Conservation (phyloP, 2,329 filamentous ascomycete species). For the Coniosporium tulheliwenetii region DNA sequence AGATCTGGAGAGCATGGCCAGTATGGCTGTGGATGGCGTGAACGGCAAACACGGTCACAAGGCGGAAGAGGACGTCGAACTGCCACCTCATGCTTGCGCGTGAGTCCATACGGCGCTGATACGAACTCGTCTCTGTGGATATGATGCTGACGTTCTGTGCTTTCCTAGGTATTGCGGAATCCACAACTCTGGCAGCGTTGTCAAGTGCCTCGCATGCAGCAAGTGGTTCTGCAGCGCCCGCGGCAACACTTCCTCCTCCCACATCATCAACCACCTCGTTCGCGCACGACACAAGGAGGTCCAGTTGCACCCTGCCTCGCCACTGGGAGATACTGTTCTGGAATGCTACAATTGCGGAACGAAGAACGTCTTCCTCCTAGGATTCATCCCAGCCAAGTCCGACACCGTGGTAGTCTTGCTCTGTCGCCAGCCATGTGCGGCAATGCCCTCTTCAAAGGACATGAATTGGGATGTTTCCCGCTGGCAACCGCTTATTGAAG, state of each 20-base stretch:
- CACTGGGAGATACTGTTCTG: constrained; percentile 85
- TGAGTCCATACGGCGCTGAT: constrained; percentile 34
- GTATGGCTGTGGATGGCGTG: constrained; percentile 62
- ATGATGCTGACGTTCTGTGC: constrained; percentile 4
- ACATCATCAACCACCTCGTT: constrained; percentile 96
- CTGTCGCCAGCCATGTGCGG: constrained; percentile 90
- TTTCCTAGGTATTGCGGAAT: constrained; percentile 76
- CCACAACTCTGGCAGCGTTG: constrained; percentile 85
- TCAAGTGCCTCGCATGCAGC: constrained; percentile 88
- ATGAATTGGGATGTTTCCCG: constrained; percentile 99
- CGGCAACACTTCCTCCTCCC: constrained; percentile 89
- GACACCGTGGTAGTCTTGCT: constrained; percentile 95
- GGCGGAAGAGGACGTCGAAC: constrained; percentile 63
- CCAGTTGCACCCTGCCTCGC: constrained; percentile 83
- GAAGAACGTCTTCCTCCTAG: constrained; percentile 96
- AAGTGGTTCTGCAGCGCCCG: constrained; percentile 99
- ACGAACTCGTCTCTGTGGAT: constrained; percentile 3
- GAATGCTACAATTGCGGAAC: constrained; percentile 99
- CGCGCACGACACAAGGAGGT: constrained; percentile 97
- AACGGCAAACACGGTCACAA: constrained; percentile 39
- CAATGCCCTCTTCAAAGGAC: constrained; percentile 90
- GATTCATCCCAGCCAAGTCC: constrained; percentile 96
- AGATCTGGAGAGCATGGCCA: constrained; percentile 54
- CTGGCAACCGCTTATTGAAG: constrained; percentile 95
- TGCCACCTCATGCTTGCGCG: constrained; percentile 91